These are phyloP conservation scores for Litsea cubeba DNA, from an alignment of 164 flowering plant species.

Conservation along the genomic window DNA sequence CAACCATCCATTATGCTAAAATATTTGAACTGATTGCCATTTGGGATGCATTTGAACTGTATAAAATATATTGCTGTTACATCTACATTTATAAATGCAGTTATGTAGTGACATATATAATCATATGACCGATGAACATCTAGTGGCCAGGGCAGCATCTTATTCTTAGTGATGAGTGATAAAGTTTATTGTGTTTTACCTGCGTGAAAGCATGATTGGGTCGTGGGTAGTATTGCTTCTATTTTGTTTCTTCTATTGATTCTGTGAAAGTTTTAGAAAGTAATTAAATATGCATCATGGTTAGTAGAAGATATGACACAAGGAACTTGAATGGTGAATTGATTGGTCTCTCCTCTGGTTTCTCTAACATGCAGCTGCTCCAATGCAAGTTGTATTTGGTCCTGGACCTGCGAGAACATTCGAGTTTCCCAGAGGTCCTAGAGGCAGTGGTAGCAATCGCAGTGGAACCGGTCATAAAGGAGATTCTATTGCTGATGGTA, in stretches of 20 bases:
- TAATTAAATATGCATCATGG: not conserved
- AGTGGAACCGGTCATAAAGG: constrained; percentile 10
- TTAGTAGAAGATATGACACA: not conserved
- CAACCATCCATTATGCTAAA: too few species aligned
- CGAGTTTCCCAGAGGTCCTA: constrained; percentile 15
- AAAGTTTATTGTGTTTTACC: too few species aligned
- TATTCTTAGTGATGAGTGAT: not conserved
- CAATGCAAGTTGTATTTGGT: constrained; percentile 55
- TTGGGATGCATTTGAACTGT: not conserved
- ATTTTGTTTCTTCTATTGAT: not conserved
- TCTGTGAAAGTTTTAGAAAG: not conserved
- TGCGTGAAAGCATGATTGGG: too few species aligned
- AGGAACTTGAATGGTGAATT: not conserved
- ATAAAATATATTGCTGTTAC: not conserved
- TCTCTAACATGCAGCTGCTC: constrained; percentile 23
- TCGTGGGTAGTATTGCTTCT: not conserved
- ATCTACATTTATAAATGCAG: not conserved
- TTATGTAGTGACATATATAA: not conserved
- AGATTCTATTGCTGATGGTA: constrained; percentile 14
- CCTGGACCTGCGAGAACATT: constrained; percentile 35
- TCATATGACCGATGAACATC: not conserved
- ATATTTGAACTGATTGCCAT: too few species aligned
- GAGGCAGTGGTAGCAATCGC: constrained; percentile 7
- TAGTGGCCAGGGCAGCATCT: not conserved
- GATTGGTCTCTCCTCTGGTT: not conserved